Conservation (phyloP, 495 filamentous ascomycete genomes). For the Platismatia glauca region DNA sequence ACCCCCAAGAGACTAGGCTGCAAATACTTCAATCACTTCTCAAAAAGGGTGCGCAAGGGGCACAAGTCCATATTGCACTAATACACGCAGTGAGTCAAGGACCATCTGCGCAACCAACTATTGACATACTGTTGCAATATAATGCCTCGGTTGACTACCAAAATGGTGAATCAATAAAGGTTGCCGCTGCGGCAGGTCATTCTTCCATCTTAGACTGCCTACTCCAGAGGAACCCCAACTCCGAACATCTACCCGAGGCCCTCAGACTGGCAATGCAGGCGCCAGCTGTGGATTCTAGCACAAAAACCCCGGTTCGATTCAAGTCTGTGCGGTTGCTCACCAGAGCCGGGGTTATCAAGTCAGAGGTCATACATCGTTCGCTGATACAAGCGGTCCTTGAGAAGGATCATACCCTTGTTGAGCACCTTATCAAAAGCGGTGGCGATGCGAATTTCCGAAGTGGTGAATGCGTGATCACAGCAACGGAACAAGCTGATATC, state of each 20-base stretch:
- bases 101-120: constrained; percentile 9
- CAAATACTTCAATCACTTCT: constrained; percentile 13
- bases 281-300: neutral
- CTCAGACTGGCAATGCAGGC: constrained; percentile 14
- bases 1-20: constrained; percentile 10
- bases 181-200: constrained; percentile 14
- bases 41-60: constrained; percentile 5
- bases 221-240: constrained; percentile 9
- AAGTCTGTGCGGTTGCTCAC: constrained; percentile 12
- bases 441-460: constrained; percentile 11
- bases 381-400: constrained; percentile 16
- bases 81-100: constrained; percentile 15
- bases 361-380: neutral
- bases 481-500: constrained; percentile 9
- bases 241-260: constrained; percentile 11
- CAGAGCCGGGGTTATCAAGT: neutral
- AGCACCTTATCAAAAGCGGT: constrained; percentile 8
- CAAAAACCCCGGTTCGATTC: constrained; percentile 1
- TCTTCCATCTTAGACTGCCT: constrained; percentile 12
- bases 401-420: constrained; percentile 9
- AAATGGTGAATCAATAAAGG: constrained; percentile 10
- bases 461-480: constrained; percentile 5
- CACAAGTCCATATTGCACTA: constrained; percentile 16
- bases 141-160: constrained; percentile 12
- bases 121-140: constrained; percentile 15